Conservation (phyloP, 2,329 filamentous ascomycete genomes). For the Tolypocladium pustulatum region DNA sequence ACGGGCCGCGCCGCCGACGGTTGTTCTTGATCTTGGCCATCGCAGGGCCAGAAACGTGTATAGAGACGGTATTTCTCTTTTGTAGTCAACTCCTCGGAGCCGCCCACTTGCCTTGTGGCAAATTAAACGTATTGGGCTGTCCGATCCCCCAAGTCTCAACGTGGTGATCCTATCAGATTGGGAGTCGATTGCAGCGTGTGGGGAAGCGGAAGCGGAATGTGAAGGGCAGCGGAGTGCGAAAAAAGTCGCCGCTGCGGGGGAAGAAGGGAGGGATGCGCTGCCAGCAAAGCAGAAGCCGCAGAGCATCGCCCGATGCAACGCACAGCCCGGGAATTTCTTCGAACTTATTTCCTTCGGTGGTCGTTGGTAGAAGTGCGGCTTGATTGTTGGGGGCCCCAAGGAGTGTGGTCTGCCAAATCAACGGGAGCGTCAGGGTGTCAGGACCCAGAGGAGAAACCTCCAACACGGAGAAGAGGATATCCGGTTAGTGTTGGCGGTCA, state of each 20-base stretch:
- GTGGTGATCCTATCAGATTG: slow-evolving; percentile 11
- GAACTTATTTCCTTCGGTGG: neutral
- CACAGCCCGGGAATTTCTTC: neutral
- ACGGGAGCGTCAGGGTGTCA: slow-evolving; percentile 23
- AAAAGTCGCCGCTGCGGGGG: neutral
- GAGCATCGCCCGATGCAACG: neutral
- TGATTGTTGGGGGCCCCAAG: neutral
- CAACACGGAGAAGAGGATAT: slow-evolving; percentile 27
- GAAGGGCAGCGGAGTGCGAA: neutral
- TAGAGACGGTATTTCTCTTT: neutral
- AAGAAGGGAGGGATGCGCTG: neutral
- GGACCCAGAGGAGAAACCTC: slow-evolving; percentile 28
- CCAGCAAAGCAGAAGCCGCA: slow-evolving; percentile 1
- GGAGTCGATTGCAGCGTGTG: slow-evolving; percentile 12
- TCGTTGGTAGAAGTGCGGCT: neutral
- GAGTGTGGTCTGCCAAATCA: neutral
- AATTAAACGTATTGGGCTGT: neutral
- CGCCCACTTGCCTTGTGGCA: neutral
- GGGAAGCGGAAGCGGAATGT: slow-evolving; percentile 6
- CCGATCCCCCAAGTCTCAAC: neutral
- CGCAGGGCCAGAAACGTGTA: slow-evolving; percentile 2
- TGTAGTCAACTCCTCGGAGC: neutral
- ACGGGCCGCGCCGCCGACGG: slow-evolving; percentile 23
- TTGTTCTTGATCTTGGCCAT: slow-evolving; percentile 5
- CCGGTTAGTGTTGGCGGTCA: slow-evolving; percentile 25